These are phyloP conservation scores for Phialemoniopsis sp. DNA, from an alignment of 2,329 filamentous ascomycete species.

Conservation along the genomic window DNA sequence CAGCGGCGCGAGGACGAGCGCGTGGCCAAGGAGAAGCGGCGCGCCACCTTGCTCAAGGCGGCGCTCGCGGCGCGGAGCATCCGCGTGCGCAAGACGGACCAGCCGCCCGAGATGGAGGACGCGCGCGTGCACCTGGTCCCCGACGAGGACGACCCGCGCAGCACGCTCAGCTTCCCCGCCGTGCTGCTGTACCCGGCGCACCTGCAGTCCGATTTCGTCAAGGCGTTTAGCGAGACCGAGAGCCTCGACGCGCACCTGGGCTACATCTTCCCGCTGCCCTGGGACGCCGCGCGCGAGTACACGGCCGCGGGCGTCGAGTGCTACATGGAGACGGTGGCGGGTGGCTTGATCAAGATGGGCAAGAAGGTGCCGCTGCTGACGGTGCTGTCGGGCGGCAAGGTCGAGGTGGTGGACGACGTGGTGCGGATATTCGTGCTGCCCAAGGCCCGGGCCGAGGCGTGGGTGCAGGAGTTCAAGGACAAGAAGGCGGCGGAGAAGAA, in stretches of 20 bases:
- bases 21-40: constrained; percentile 49
- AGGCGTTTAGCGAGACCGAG: constrained; percentile 76
- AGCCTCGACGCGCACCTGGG: constrained; percentile 71
- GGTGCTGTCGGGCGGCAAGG: constrained; percentile 69
- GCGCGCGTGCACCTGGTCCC: constrained; percentile 64
- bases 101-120: constrained; percentile 67
- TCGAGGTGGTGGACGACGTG: constrained; percentile 84
- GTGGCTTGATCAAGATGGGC: constrained; percentile 84
- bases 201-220: constrained; percentile 85
- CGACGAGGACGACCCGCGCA: constrained; percentile 41
- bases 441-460: constrained; percentile 61
- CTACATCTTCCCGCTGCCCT: constrained; percentile 85
- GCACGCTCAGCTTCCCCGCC: constrained; percentile 69
- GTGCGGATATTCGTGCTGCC: constrained; percentile 82
- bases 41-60: constrained; percentile 64
- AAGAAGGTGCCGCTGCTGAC: constrained; percentile 77
- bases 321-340: constrained; percentile 78
- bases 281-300: constrained; percentile 68
- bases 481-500: constrained; percentile 53
- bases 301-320: constrained; percentile 66
- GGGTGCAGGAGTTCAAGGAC: constrained; percentile 81
- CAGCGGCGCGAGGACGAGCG: constrained; percentile 52
- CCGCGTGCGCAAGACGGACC: constrained; percentile 54
- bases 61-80: constrained; percentile 62
- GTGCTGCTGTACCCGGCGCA: constrained; percentile 82